Evolutionary conservation across 768 basidiomycete species (phyloP), one percentile per base, ranked within the genome.

Genomic region (Russula olivacea): DNA sequence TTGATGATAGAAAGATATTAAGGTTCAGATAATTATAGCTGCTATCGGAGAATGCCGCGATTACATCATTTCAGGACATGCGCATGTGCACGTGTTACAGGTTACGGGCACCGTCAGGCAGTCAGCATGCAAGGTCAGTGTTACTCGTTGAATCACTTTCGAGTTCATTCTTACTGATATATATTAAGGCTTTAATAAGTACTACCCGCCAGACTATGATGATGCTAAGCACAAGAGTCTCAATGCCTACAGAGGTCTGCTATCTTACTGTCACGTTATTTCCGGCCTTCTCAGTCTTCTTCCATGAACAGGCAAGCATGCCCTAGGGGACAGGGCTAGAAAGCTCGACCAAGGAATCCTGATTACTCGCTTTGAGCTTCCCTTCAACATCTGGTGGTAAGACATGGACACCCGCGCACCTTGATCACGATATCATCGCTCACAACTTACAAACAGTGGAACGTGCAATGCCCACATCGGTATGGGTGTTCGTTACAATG

Each of bases 401-500:
- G 59, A 54, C 23, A 11, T 41, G 86, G 76, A 14, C 57, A 10
- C 19, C 25, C 14, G 34, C 45, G 7, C 41, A 48, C 25, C 52
- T 36, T 40, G 9, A 30, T 38, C 25, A 49, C 30, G 52, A 45
- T 55, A 30, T 14, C 40, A 45, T 58, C 52, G 53, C 51, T 55
- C 63, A 52, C 54, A 17, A 41, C 15, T 28, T 47, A 34, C 41
- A 21, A 61, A 41, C 74, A 98, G 96, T 70, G 92, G 87, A 38
- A 88, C 88, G 76, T 99, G 96, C 76, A 87, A 95, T 73, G 89
- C 89, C 68, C 97, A 98, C 76, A 92, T 99, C 55, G 97, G 97
- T 12, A 97, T 97, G 84, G 97, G 97, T 25, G 97, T 99, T 2
- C 90, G 97, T n/a, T 99, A 98, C 79, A 99, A 99, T 68, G 97